Base-by-base conservation (phyloP, 2,329 filamentous ascomycete genomes). In the Lojkania enalia region DNA sequence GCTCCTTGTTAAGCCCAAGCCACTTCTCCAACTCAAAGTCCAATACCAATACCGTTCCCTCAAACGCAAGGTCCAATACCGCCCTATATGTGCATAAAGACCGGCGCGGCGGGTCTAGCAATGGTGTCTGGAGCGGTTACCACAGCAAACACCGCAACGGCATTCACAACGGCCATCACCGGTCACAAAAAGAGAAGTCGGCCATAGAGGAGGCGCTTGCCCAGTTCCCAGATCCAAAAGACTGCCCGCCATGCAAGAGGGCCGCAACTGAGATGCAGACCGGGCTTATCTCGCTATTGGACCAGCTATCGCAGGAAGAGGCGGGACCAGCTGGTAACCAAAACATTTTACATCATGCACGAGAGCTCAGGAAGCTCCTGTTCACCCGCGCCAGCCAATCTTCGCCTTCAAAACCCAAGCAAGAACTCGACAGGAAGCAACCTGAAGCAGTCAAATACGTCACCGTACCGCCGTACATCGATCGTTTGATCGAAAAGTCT, bases 331-430 rank as follows among this genome's bases (percentile, higher is more conserved):
- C 52, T 2, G 60, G 58, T 14, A 55, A 69, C 39, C 55, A 46
- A 29, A 53, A 63, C 19, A 52, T 62, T 5, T 46, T 67, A 3
- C 52, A 63, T 35, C 63, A 67, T 39, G 63, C 66, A 0, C 47
- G 55, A 23, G 52, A 61, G 42, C 52, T 69, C 3, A 60, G 56
- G 12, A 46, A 45, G 4, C 60, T 63, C 13, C 55, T 69, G 5
- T 58, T 55, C 7, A 20, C 48, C n/a, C 59, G 59, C 4, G 50
- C 36, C 23, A 32, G 37, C 12, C 42, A 57, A 13, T 32, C 62
- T 75, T 32, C 76, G 71, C 41, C 74, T 73, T 44, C 86, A 77
- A 78, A 75, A 64, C n/a, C 71, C 65, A 21, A 67, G 75, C 44
- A 75, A 78, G 51, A 61, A 3, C 54, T 69, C 23, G 59, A 68